Evolutionary conservation across 805 yeast species (phyloP).

Genomic region (Candida dajiaensis): DNA sequence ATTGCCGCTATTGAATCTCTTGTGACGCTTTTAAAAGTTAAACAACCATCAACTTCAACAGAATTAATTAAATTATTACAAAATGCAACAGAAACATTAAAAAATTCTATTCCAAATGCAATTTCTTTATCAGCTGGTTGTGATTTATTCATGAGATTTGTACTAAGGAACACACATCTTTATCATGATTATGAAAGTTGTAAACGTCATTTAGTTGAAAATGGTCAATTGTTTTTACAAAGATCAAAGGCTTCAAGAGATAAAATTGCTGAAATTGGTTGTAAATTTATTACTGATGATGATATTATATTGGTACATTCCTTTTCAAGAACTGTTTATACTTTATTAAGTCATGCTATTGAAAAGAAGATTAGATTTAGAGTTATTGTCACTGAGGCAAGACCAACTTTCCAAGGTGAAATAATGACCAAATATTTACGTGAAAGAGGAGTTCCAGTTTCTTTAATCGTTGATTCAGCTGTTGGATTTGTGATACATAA

Average conservation of each 20-base stretch:
- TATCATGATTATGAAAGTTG: slow-evolving; percentile 95
- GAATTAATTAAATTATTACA: slow-evolving; percentile 81
- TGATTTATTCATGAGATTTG: slow-evolving; percentile 92
- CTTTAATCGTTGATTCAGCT: slow-evolving; percentile 84
- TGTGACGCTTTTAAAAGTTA: slow-evolving; percentile 72
- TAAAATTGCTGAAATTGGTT: slow-evolving; percentile 81
- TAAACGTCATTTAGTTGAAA: slow-evolving; percentile 79
- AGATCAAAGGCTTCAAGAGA: slow-evolving; percentile 88
- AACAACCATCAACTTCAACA: slow-evolving; percentile 90
- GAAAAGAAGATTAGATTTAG: slow-evolving; percentile 75
- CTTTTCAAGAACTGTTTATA: slow-evolving; percentile 81
- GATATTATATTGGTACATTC: slow-evolving; percentile 89
- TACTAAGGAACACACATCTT: slow-evolving; percentile 78
- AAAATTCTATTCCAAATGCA: slow-evolving; percentile 79
- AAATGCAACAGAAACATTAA: slow-evolving; percentile 68
- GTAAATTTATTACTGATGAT: slow-evolving; percentile 87
- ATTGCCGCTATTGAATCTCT: slow-evolving; percentile 96
- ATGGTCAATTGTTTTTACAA: slow-evolving; percentile 86
- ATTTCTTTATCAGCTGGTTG: slow-evolving; percentile 96
- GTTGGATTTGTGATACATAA: slow-evolving; percentile 90
- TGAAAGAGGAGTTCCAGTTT: slow-evolving; percentile 75
- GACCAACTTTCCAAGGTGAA: slow-evolving; percentile 74
- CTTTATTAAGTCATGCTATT: slow-evolving; percentile 71
- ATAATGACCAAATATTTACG: slow-evolving; percentile 65
- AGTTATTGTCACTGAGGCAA: slow-evolving; percentile 88